Percentiles rank a stretch among this genome's conserved stretches.
These are phyloP conservation scores for Cyclotella cryptica DNA, from an alignment of 108 stramenopile genomes.

Conservation along the genomic window DNA sequence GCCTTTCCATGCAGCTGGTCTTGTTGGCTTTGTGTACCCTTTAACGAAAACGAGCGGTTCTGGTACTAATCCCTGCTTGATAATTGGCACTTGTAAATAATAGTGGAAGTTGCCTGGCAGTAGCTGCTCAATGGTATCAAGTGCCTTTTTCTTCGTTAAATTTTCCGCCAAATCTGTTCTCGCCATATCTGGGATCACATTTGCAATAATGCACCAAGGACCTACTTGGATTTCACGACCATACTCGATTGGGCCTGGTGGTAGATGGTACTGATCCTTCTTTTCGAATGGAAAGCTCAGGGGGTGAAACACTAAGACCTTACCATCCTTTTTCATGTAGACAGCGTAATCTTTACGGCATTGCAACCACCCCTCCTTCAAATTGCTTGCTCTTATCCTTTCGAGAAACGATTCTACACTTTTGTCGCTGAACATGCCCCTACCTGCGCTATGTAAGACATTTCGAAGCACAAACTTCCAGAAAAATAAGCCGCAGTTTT, in stretches of 20 bases:
- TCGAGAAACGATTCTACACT: conserved; percentile 72
- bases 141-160: conserved; percentile 62
- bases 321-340: conserved; percentile 69
- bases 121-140: conserved; percentile 61
- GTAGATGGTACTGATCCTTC: conserved; percentile 56
- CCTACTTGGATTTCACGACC: conserved; percentile 60
- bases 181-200: conserved; percentile 26
- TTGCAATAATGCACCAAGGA: conserved; percentile 69
- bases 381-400: conserved; percentile 36
- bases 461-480: conserved; percentile 89
- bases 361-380: conserved; percentile 83
- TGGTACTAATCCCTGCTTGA: conserved; percentile 23
- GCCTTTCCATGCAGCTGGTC: conserved; percentile 84
- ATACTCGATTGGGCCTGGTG: conserved; percentile 37
- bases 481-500: conserved; percentile 70
- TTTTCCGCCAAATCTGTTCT: conserved; percentile 19
- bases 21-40: conserved; percentile 62
- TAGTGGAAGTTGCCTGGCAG: conserved; percentile 79
- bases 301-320: conserved; percentile 72
- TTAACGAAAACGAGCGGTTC: conserved; percentile 60
- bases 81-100: conserved; percentile 56
- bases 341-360: conserved; percentile 91
- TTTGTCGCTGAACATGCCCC: conserved; percentile 90
- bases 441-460: conserved; percentile 72
- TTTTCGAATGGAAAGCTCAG: conserved; percentile 75